Base-by-base conservation (phyloP, 2,329 filamentous ascomycete genomes). In the Clarireedia monteithiana region DNA sequence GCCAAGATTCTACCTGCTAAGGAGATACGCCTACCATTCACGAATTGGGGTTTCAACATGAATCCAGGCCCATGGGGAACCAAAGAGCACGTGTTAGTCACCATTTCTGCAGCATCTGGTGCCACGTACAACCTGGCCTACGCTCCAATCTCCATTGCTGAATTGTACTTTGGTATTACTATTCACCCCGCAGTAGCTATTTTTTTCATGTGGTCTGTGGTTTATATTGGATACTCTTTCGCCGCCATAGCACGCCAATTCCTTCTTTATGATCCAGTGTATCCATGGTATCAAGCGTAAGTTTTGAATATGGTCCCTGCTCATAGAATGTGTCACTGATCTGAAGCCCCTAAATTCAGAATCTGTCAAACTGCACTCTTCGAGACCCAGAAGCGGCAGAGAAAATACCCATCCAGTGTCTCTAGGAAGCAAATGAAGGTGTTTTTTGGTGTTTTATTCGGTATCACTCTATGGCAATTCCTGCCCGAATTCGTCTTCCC, bases 401-500 rank as follows among this genome's bases (percentile, higher is more conserved):
- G 76, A 54, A 74, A 78, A 55, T 72, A 73, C 34, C 78, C 79
- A 0, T 75, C 76, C 5, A 69, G 70, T 1, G 62, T 76, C 1
- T 77, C 78, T 0, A 72, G 73, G 45, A 77, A 75, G 50, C 80
- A 82, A 63, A 82, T 80, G 67, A 74, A 71, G 40, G 72, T 83
- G 1, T 84, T 84, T 67, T 83, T 82, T 67, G 66, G 72, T 9
- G 73, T 75, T 0, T 69, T 84, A 0, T 57, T 76, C 0, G 80
- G 72, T 4, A 73, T 83, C 53, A 80, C 76, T 0, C 60, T 82
- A 0, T 85, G 82, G 81, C 80, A 85, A 57, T 84, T 84, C 58
- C 67, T 84, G 0, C 81, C 81, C 0, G 81, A 84, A 64, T 84
- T 75, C 52, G 73, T 78, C 1, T 84, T 84, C 56, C 81, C 81